phyloP scores from a whole-genome alignment of 495 filamentous ascomycete genomes.

The Penicillium canariense region DNA sequence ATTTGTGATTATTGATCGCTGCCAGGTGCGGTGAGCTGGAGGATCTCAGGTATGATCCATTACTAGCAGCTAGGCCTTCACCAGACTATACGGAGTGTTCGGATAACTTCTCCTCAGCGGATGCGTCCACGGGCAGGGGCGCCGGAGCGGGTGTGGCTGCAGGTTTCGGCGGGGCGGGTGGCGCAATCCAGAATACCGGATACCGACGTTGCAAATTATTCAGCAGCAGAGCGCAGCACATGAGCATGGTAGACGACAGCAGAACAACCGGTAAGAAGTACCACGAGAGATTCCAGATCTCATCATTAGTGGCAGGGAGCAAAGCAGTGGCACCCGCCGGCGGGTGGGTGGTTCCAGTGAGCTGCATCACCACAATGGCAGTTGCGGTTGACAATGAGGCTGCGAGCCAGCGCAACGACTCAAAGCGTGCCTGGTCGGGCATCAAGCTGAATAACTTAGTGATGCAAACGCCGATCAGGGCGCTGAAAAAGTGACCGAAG shows the following conservation, averaged over 20 bases:
- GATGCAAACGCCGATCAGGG: constrained; percentile 59
- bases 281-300: constrained; percentile 64
- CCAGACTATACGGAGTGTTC: constrained; percentile 9
- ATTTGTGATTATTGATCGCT: background rate
- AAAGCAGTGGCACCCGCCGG: constrained; percentile 82
- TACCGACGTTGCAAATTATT: constrained; percentile 72
- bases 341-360: constrained; percentile 75
- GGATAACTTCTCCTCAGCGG: constrained; percentile 5
- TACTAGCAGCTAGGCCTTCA: too few relatives aligned
- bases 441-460: constrained; percentile 68
- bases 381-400: constrained; percentile 63
- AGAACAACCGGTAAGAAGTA: constrained; percentile 61
- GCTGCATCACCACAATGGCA: constrained; percentile 65
- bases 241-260: constrained; percentile 60
- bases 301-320: constrained; percentile 60
- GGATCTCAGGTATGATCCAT: background rate
- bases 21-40: background rate
- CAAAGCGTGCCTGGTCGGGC: constrained; percentile 29
- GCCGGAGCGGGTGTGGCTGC: background rate
- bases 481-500: constrained; percentile 64
- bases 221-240: constrained; percentile 59
- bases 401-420: constrained; percentile 65
- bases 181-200: constrained; percentile 65
- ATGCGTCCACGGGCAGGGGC: background rate
- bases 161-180: constrained; percentile 15